Evolutionary conservation across 768 basidiomycete genomes (phyloP), one percentile per base, ranked within the genome.

Genomic region (Russula abietina): DNA sequence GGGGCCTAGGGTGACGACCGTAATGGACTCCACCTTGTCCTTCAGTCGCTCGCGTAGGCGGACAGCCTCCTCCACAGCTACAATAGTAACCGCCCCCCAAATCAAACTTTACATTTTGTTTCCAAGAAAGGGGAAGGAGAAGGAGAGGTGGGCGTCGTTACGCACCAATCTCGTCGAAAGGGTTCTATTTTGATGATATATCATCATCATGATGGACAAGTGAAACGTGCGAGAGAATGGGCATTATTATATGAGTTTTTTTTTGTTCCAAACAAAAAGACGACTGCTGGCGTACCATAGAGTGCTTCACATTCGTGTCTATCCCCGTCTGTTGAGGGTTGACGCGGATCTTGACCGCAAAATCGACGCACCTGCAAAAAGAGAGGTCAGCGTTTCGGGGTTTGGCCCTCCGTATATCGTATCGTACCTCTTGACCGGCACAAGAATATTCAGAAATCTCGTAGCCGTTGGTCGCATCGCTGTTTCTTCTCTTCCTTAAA

Each of bases 331-430:
- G 93, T 67, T 89, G 86, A 7, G 93, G 84, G 73, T 96, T 96
- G 55, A 99, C 93, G 56, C 96, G 90, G 77, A 99, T 97, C 81
- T 98, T 98, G 76, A 96, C 93, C 4, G 93, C 89, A 85, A 91
- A 99, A 78, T 98, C 97, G 56, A 99, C 89, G 56, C 91, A 87
- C 66, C 92, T 97, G 57, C 45, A 65, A 56, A 58, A n/a, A 41
- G 41, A 24, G 33, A 14, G 22, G 36, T 61, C 26, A 39, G 28
- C 32, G 32, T 17, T 8, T 22, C 38, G 38, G 38, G 38, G 14
- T 39, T 39, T 38, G 38, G 2, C 46, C 10, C 46, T 14, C 46
- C 46, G 46, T 49, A 36, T 16, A 8, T 6, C 45, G 7, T 3
- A 17, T 62, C 77, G 59, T 70, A 91, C 85, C 95, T 82, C 79